Percentiles rank a stretch among this genome's conserved stretches.
Evolutionary conservation across 441 rosid species (phyloP).

Genomic region (Brassica balearica): DNA sequence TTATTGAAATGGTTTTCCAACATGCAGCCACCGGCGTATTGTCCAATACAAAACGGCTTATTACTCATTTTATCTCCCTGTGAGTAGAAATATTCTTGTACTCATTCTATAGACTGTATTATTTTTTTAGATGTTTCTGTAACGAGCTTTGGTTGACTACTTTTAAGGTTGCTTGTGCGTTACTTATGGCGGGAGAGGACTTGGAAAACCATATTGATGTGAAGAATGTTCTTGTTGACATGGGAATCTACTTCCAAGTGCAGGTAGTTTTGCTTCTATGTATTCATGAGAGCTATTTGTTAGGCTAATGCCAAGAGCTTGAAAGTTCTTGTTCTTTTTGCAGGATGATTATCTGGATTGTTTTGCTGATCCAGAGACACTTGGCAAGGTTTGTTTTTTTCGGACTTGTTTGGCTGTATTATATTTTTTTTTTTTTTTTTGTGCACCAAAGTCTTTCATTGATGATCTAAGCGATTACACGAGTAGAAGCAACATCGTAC

Average conservation of each 20-base stretch:
- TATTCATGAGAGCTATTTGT: slow-evolving; percentile 17
- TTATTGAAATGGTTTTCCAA: slow-evolving; percentile 34
- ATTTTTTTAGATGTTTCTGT: not conserved
- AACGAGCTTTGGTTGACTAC: slow-evolving; percentile 1
- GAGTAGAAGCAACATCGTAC: no score
- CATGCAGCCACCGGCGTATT: slow-evolving; percentile 76
- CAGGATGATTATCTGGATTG: slow-evolving; percentile 94
- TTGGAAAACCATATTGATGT: slow-evolving; percentile 75
- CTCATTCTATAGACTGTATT: not conserved
- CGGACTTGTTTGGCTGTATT: slow-evolving; percentile 8
- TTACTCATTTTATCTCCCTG: slow-evolving; percentile 93
- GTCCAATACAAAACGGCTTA: slow-evolving; percentile 89
- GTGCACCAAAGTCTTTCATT: no score
- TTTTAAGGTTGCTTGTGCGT: slow-evolving; percentile 78
- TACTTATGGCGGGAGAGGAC: slow-evolving; percentile 82
- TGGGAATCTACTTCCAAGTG: slow-evolving; percentile 89
- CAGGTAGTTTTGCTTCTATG: slow-evolving; percentile 56
- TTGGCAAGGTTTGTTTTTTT: slow-evolving; percentile 68
- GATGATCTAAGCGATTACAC: no score
- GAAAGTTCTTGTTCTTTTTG: slow-evolving; percentile 22
- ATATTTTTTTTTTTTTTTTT: no score
- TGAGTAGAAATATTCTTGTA: slow-evolving; percentile 47
- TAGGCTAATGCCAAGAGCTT: slow-evolving; percentile 8
- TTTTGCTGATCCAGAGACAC: slow-evolving; percentile 76
- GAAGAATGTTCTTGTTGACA: slow-evolving; percentile 76